Base-by-base conservation (phyloP, 2,329 filamentous ascomycete genomes). In the Penicillium sp. region DNA sequence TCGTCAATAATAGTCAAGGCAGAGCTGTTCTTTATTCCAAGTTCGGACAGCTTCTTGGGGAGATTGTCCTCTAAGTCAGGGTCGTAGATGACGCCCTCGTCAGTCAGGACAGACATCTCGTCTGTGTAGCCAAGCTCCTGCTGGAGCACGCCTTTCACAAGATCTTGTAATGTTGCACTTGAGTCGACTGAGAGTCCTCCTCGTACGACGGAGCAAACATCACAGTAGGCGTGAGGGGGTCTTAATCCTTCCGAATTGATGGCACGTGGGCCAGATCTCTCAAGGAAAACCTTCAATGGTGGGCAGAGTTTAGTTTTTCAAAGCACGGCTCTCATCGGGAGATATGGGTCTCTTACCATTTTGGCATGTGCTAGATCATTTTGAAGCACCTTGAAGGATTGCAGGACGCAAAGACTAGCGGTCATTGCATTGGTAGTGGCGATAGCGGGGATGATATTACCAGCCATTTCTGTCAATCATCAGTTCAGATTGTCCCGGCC, bases 361-460 rank as follows among this genome's bases (percentile, higher is more conserved):
- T 90, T 93, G 0, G 89, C 88, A 69, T 88, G 86, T 37, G 83
- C 80, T 62, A 89, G 89, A 53, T 93, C 87, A 22, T 88, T 86
- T 72, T 84, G 89, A 61, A 99, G 81, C 26, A 98, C 89, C 77
- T 97, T 98, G 83, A 96, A 95, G 0, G 93, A 89, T 76, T 98
- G 90, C 28, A 99, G 81, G 7, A 98, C 93, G 73, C 93, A 98
- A 10, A 99, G 85, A 13, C 92, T 91, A 17, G 95, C 95, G 1
- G 95, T 94, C 76, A 98, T 96, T 17, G 95, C 95, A 76, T 99
- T 99, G 0, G 95, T 98, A 0, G 95, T 99, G 5, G 95, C 95
- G 74, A 99, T 99, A 1, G 95, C 95, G 1, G 95, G 95, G 64
- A 99, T 99, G 71, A 99, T 99, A 75, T 99, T 99, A 58, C 95